phyloP scores from a whole-genome alignment of 139 green algal species.

The Chlamydomonas eustigma region DNA sequence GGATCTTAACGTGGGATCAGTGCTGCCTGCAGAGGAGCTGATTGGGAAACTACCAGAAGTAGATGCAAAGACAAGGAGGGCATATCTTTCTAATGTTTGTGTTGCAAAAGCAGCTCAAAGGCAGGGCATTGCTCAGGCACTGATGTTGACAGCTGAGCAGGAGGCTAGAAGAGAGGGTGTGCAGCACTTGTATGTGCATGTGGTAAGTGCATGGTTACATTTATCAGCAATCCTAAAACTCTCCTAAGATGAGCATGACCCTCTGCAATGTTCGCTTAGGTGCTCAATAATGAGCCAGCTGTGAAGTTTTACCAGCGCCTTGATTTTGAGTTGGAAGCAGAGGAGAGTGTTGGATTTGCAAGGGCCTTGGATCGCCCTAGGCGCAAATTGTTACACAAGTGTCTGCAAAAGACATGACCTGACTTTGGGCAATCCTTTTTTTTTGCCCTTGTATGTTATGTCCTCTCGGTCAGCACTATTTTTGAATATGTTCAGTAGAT shows the following conservation, averaged over 20 bases:
- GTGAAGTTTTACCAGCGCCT: conserved; percentile 4
- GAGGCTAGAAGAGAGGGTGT: not conserved
- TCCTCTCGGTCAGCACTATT: too few species aligned
- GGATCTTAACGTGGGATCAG: conserved; percentile 67
- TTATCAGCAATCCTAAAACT: not conserved
- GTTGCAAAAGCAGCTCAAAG: conserved; percentile 44
- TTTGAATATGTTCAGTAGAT: too few species aligned
- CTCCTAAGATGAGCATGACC: too few species aligned
- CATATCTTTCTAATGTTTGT: conserved; percentile 82
- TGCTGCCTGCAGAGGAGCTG: conserved; percentile 73
- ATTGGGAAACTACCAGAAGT: conserved; percentile 43
- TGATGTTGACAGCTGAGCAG: conserved; percentile 22
- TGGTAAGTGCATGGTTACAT: not conserved
- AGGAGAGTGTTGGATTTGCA: conserved; percentile 4
- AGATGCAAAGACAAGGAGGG: conserved; percentile 17
- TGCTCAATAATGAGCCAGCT: not conserved
- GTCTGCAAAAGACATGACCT: too few species aligned
- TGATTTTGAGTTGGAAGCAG: not conserved
- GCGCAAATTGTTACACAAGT: too few species aligned
- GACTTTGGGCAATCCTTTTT: too few species aligned
- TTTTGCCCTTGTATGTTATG: too few species aligned
- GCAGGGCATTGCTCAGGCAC: conserved; percentile 33
- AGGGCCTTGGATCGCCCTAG: not conserved
- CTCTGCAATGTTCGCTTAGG: too few species aligned
- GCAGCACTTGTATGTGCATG: conserved; percentile 7